phyloP scores from a whole-genome alignment of 2,329 filamentous ascomycete genomes.

The Calonectria montana region DNA sequence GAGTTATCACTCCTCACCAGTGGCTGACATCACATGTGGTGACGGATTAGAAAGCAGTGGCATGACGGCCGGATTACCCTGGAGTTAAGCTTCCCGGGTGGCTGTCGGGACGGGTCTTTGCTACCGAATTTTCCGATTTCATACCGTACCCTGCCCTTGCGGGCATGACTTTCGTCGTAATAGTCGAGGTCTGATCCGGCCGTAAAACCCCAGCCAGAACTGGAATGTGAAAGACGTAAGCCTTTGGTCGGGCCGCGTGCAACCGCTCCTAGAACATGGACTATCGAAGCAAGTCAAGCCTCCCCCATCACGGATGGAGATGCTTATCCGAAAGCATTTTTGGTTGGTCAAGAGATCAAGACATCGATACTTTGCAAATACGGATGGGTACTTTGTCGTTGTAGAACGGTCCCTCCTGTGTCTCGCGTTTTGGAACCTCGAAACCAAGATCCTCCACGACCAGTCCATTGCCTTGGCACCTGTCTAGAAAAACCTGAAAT shows the following conservation, averaged over 20 bases:
- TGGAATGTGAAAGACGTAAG: slow-evolving; percentile 36
- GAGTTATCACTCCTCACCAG: neutral
- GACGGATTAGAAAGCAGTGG: slow-evolving; percentile 28
- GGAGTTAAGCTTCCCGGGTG: neutral
- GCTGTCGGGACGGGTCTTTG: neutral
- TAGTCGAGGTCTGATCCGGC: slow-evolving; percentile 7
- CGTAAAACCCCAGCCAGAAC: slow-evolving; percentile 19
- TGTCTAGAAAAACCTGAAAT: slow-evolving; percentile 71
- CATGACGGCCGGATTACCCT: slow-evolving; percentile 32
- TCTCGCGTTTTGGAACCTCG: slow-evolving; percentile 47
- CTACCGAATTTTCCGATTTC: slow-evolving; percentile 19
- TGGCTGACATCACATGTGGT: slow-evolving; percentile 23
- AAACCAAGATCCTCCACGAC: slow-evolving; percentile 57
- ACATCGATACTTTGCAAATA: slow-evolving; percentile 54
- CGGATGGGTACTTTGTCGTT: slow-evolving; percentile 68
- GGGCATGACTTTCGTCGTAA: slow-evolving; percentile 18
- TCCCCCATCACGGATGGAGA: neutral
- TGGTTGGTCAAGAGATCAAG: slow-evolving; percentile 30
- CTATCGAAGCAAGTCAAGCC: neutral
- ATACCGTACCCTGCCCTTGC: slow-evolving; percentile 21
- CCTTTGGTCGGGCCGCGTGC: slow-evolving; percentile 11
- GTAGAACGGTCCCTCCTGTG: slow-evolving; percentile 74
- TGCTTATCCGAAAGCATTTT: slow-evolving; percentile 5
- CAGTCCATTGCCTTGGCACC: slow-evolving; percentile 63
- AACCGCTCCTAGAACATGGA: neutral